Conservation (phyloP, 805 yeast species). For the Nematodospora valgi region DNA sequence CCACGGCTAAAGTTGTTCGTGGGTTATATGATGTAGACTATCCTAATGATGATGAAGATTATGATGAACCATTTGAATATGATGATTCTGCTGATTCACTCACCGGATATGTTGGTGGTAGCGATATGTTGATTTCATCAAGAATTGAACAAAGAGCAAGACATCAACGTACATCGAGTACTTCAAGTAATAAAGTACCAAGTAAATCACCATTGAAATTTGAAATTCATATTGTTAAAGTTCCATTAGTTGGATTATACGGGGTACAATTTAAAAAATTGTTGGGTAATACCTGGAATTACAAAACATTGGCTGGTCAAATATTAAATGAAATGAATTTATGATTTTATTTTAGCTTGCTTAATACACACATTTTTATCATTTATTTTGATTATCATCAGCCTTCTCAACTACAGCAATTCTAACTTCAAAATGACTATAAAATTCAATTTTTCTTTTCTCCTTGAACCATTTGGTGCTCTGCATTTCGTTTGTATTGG, state of each 20-base stretch:
- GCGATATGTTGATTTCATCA: conserved; percentile 60
- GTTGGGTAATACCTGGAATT: conserved; percentile 92
- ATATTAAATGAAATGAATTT: conserved; percentile 70
- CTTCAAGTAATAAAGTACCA: conserved; percentile 18
- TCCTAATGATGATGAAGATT: conserved; percentile 29
- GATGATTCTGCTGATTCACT: conserved; percentile 63
- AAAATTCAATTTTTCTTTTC: conserved; percentile 11
- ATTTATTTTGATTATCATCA: too few species aligned
- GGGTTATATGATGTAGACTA: conserved; percentile 26
- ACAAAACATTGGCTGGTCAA: conserved; percentile 85
- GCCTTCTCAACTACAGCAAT: conserved; percentile 15
- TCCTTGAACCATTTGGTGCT: conserved; percentile 15
- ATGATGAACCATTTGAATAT: conserved; percentile 29
- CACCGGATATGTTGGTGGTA: conserved; percentile 51
- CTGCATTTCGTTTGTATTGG: conserved; percentile 14
- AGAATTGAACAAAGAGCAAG: conserved; percentile 51
- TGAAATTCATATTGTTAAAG: conserved; percentile 89
- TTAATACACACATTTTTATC: too few species aligned
- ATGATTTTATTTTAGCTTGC: conserved; percentile 25
- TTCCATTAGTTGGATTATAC: conserved; percentile 82
- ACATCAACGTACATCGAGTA: conserved; percentile 30
- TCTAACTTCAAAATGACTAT: conserved; percentile 9
- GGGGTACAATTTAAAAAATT: conserved; percentile 95
- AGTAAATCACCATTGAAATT: conserved; percentile 64
- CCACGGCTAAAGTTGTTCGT: conserved; percentile 39